Base-by-base conservation (phyloP, 2,329 filamentous ascomycete genomes). In the Aspergillus oerlinghausenensis region DNA sequence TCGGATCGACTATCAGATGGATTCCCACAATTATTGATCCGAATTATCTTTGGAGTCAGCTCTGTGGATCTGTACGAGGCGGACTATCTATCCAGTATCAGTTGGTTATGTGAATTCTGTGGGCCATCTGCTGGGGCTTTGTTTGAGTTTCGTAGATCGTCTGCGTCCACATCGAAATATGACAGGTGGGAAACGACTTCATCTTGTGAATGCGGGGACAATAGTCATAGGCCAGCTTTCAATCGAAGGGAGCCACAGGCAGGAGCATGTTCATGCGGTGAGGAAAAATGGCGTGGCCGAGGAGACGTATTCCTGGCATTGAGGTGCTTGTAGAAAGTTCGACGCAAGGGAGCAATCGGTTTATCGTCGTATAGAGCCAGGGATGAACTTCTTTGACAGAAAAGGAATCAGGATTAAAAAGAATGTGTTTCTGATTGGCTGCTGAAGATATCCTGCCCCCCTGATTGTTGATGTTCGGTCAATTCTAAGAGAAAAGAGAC, bases 181-280 rank as follows among this genome's bases (percentile, higher is more conserved):
- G 61, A 59, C 53, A 59, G 58, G 58, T 62, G 57, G 45, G 50
- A 57, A 48, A 52, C 56, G 52, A 55, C 51, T 56, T n/a, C 26
- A 57, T 53, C 47, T 29, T 49, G 32, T 21, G 23, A 53, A 49
- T 52, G 29, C 40, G 23, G 23, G 29, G 19, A 23, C 35, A 29
- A 21, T 9, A 11, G 14, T 21, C 11, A 35, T 45, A 35, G 28
- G 19, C 26, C 42, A 48, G 21, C 11, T 25, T 26, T n/a, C 49
- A 7, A 49, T 3, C 10, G 5, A 50, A n/a, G 35, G 8, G 19
- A 7, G n/a, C 47, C 45, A 28, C 40, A 25, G 19, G 19, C 32
- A 38, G 32, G 14, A 38, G 38, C 28, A 23, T 28, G 35, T 54
- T 51, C 23, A 52, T 54, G 40, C 49, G 59, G 48, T 60, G 57